phyloP scores from a whole-genome alignment of 495 filamentous ascomycete species.

The Parathielavia hyrcaniae region DNA sequence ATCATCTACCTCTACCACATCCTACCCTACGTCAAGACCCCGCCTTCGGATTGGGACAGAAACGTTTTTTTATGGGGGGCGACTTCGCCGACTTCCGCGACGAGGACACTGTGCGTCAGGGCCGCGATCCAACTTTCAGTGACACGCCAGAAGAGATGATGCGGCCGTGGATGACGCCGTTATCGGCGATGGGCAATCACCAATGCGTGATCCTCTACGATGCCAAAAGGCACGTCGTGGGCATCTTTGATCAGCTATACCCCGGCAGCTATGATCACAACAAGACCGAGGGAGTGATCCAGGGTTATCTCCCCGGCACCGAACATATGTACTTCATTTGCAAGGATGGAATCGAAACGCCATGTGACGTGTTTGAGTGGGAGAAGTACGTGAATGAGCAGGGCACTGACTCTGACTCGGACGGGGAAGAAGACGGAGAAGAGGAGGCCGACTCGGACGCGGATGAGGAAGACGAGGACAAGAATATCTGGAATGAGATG shows the following conservation, averaged over 20 bases:
- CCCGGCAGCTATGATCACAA: constrained; percentile 13
- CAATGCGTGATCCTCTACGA: constrained; percentile 22
- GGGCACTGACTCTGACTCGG: not conserved
- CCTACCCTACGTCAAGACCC: constrained; percentile 20
- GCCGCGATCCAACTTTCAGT: constrained; percentile 1
- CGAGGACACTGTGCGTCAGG: not conserved
- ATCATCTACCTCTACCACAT: constrained; percentile 27
- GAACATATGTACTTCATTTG: not conserved
- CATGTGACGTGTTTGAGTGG: not conserved
- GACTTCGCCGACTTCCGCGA: constrained; percentile 13
- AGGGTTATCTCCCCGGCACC: not conserved
- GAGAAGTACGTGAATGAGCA: not conserved
- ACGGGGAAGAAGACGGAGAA: not conserved
- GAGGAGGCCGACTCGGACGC: not conserved
- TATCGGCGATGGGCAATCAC: constrained; percentile 7
- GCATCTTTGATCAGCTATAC: constrained; percentile 18
- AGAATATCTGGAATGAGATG: constrained; percentile 16
- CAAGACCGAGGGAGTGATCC: not conserved
- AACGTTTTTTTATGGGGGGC: constrained; percentile 6
- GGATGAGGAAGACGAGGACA: not conserved
- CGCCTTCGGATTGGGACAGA: not conserved
- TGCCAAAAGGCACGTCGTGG: constrained; percentile 16
- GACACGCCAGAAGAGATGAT: not conserved
- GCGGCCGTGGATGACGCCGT: constrained; percentile 16
- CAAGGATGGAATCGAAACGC: not conserved